phyloP scores from a whole-genome alignment of 768 basidiomycete genomes.

The Russula sp. region DNA sequence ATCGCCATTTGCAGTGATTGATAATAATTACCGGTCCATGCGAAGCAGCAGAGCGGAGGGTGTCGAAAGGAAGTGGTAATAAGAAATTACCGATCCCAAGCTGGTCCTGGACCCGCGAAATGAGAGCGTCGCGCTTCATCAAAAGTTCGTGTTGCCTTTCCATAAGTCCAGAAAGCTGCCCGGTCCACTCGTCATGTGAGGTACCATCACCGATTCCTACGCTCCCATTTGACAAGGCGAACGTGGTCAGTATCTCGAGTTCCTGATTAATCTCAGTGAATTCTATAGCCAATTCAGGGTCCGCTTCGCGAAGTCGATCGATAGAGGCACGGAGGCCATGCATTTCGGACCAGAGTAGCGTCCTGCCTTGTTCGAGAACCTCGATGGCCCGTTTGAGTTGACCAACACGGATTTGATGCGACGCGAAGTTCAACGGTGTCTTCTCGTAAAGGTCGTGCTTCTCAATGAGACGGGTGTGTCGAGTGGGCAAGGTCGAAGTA shows the following conservation, averaged over 20 bases:
- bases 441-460: not conserved
- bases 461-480: not conserved
- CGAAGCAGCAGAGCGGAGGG: not conserved
- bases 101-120: not conserved
- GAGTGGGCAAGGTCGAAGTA: not conserved
- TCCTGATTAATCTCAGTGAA: not conserved
- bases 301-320: not conserved
- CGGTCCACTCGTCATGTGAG: too few relatives aligned
- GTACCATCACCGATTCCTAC: too few relatives aligned
- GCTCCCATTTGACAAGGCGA: too few relatives aligned
- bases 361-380: constrained; percentile 4
- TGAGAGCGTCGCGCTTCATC: not conserved
- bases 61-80: not conserved
- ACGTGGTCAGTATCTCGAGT: not conserved
- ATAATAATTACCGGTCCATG: not conserved
- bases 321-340: constrained; percentile 6
- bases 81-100: not conserved
- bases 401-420: not conserved
- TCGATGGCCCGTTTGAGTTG: not conserved
- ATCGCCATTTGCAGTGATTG: constrained; percentile 5
- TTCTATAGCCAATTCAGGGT: not conserved
- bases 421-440: not conserved
- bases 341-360: constrained; percentile 7
- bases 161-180: too few relatives aligned
- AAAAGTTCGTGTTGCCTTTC: not conserved